phyloP scores from a whole-genome alignment of 2,329 filamentous ascomycete species.

The Exutisphaerella laricina region DNA sequence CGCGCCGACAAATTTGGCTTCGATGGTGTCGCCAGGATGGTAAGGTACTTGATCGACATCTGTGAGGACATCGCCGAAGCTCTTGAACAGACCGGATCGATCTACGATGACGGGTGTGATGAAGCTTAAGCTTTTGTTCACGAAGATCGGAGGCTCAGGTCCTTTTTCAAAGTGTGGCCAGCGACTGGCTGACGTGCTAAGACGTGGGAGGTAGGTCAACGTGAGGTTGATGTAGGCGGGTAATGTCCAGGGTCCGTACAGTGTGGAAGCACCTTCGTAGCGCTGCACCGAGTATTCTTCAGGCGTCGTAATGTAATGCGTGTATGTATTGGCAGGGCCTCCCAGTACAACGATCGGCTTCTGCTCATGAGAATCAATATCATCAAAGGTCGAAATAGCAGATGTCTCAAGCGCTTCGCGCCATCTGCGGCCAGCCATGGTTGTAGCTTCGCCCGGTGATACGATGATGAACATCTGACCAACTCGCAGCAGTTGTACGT shows the following conservation, averaged over 20 bases:
- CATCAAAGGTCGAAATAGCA: slow-evolving; percentile 24
- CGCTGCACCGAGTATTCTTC: slow-evolving; percentile 81
- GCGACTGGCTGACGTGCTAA: slow-evolving; percentile 41
- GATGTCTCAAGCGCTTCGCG: slow-evolving; percentile 62
- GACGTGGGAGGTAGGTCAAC: slow-evolving; percentile 62
- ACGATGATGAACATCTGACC: slow-evolving; percentile 81
- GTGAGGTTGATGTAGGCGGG: slow-evolving; percentile 85
- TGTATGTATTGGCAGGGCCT: slow-evolving; percentile 85
- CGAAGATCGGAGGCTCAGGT: slow-evolving; percentile 70
- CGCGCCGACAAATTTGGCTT: slow-evolving; percentile 71
- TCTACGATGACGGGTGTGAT: slow-evolving; percentile 76
- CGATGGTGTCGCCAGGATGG: slow-evolving; percentile 55
- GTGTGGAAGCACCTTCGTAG: slow-evolving; percentile 90
- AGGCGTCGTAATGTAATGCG: slow-evolving; percentile 71
- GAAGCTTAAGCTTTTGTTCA: slow-evolving; percentile 68
- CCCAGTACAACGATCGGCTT: slow-evolving; percentile 75
- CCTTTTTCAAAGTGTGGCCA: slow-evolving; percentile 43
- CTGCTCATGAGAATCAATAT: slow-evolving; percentile 39
- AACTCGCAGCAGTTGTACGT: slow-evolving; percentile 77
- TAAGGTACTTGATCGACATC: slow-evolving; percentile 47
- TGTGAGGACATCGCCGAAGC: slow-evolving; percentile 62
- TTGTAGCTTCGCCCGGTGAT: slow-evolving; percentile 80
- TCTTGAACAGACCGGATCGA: slow-evolving; percentile 56
- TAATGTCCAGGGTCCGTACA: slow-evolving; percentile 77
- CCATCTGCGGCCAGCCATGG: slow-evolving; percentile 89